Evolutionary conservation across 2,329 filamentous ascomycete genomes (phyloP).

Genomic region (Hypocrella siamensis): DNA sequence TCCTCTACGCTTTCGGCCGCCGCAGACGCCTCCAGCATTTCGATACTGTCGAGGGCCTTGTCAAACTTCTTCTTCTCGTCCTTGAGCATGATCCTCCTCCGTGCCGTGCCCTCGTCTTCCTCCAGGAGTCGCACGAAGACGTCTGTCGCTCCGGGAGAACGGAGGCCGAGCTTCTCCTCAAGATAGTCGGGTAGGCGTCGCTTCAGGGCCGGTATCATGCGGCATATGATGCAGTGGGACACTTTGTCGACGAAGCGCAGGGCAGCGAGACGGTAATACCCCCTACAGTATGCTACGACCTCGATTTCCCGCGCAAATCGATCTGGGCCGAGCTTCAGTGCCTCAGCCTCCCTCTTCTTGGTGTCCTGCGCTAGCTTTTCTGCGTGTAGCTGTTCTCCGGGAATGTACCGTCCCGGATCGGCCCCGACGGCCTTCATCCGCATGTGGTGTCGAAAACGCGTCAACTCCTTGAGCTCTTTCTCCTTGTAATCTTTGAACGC

Average conservation of each 20-base stretch:
- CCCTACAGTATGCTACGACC: conserved; percentile 46
- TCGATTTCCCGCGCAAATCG: conserved; percentile 42
- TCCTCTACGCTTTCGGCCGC: conserved; percentile 11
- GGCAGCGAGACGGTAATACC: conserved; percentile 54
- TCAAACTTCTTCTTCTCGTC: conserved; percentile 28
- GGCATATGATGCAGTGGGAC: conserved; percentile 29
- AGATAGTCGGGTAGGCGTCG: conserved; percentile 24
- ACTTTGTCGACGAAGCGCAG: conserved; percentile 45
- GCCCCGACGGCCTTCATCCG: conserved; percentile 27
- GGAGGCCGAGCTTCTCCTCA: conserved; percentile 26
- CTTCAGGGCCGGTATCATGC: conserved; percentile 30
- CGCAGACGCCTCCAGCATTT: conserved; percentile 25
- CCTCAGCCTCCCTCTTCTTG: conserved; percentile 23
- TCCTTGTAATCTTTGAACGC: conserved; percentile 28
- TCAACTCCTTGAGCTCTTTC: conserved; percentile 28
- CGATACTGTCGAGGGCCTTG: conserved; percentile 30
- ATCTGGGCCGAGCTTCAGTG: conserved; percentile 37
- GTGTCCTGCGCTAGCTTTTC: conserved; percentile 31
- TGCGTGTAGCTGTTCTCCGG: conserved; percentile 20
- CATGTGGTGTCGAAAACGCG: conserved; percentile 30
- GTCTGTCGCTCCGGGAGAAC: conserved; percentile 10
- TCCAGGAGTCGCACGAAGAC: conserved; percentile 30
- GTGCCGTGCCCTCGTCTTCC: conserved; percentile 28
- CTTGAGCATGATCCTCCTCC: conserved; percentile 23
- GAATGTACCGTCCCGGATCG: conserved; percentile 4